A percentile compares a stretch with the other conserved stretches of the same genome.
Conservation (phyloP, 352 stramenopile species). For the Globisporangium takayamanum region DNA sequence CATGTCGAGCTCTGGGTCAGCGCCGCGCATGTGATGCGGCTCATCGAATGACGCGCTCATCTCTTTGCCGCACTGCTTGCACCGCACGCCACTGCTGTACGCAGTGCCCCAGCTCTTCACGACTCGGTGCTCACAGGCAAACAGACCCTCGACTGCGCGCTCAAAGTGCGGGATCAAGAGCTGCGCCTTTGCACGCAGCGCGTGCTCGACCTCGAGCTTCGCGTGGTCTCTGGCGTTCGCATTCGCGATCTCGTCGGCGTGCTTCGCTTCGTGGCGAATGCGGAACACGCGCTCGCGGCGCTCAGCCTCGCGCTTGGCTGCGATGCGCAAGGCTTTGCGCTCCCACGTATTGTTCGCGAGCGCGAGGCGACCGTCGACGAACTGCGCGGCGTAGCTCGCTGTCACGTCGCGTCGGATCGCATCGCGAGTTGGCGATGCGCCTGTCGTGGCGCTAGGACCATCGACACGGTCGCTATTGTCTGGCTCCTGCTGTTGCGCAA, state of each 20-base stretch:
- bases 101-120: conserved; percentile 64
- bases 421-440: conserved; percentile 2
- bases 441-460: background rate
- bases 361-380: conserved; percentile 44
- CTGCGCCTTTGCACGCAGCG: conserved; percentile 20
- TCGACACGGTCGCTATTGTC: background rate
- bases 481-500: conserved; percentile 13
- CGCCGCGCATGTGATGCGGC: conserved; percentile 32
- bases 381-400: conserved; percentile 45
- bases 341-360: conserved; percentile 70
- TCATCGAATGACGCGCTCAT: conserved; percentile 59
- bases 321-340: conserved; percentile 44
- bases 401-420: conserved; percentile 34
- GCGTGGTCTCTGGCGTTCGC: conserved; percentile 29
- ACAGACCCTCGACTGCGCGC: conserved; percentile 26
- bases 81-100: conserved; percentile 47
- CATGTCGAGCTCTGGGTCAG: conserved; percentile 37
- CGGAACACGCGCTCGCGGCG: conserved; percentile 40
- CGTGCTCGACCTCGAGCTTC: conserved; percentile 23
- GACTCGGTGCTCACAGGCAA: conserved; percentile 44
- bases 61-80: conserved; percentile 66
- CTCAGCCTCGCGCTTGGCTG: conserved; percentile 34
- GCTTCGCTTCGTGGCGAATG: conserved; percentile 45
- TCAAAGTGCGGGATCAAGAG: conserved; percentile 64
- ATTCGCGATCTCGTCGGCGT: conserved; percentile 26